Evolutionary conservation across 2,329 filamentous ascomycete genomes (phyloP), one percentile per base, ranked within the genome.

Genomic region (Colletotrichum sidae): DNA sequence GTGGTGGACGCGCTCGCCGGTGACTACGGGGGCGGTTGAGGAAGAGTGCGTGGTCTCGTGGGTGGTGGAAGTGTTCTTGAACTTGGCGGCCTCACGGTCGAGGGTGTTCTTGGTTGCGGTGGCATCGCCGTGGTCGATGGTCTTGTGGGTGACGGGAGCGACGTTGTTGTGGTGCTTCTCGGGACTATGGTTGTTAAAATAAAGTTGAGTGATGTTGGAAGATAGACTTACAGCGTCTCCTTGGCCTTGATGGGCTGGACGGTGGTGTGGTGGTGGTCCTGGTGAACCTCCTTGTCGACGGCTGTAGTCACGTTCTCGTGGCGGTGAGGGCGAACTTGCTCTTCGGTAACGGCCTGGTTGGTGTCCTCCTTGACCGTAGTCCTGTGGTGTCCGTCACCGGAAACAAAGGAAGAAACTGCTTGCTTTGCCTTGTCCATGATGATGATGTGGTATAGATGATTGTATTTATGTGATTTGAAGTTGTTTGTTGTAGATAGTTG

Each of bases 211-310:
- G 8, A 35, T 6, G 17, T 13, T 9, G 11, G 1, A 41, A 72
- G 76, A 9, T 25, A 25, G 25, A 81, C 81, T 71, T 86, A 86
- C 68, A 82, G 77, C 62, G 64, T 70, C 57, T 80, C 76, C 39
- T 72, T 71, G 13, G 68, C 64, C 11, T 69, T 49, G 33, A 93
- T 78, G 0, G 90, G 90, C 77, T 92, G 90, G 1, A 92, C 79
- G 0, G 87, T 88, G 51, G 88, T 90, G 75, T 92, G 89, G 74
- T 91, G 88, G 71, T 92, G 90, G 65, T 92, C 87, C 74, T 92
- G 90, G 73, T 92, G 89, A 4, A 92, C 80, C 70, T 92, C 90
- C 69, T 85, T 86, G 73, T 92, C 88, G 34, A 92, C 76, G 7
- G 88, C 90, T 2, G 86, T 89, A 17, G 80, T 83, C 9, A 86